Evolutionary conservation across 179 eudicot species (phyloP), one percentile per base, ranked within the genome.

Genomic region (Silene noctiflora): DNA sequence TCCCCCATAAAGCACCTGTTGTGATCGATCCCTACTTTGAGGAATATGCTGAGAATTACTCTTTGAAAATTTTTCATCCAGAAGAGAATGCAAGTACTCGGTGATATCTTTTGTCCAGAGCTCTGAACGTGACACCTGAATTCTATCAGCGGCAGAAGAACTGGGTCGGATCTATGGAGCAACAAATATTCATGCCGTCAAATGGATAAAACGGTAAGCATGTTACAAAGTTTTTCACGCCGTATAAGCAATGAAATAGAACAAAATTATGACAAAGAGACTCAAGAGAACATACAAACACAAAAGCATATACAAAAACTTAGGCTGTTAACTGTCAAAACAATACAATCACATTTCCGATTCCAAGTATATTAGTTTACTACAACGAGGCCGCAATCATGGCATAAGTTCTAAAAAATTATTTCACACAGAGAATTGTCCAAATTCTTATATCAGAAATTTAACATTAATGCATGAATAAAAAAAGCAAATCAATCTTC

Each of bases 41-140:
- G 80, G 64, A 66, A 71, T 74, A 62, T 88, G 80, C 69, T 84
- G 89, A 83, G 88, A 63, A 76, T 73, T 85, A 71, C 81, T 86
- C 82, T 72, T 89, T n/a, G 86, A 75, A 24, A 88, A 78, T 63
- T 86, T 85, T 64, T 96, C 99, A 81, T 94, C 97, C 82, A 96
- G 74, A 68, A 93, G 91, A 75, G 72, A 60, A 79, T 93, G 97
- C 86, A 96, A 84, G 84, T 93, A 93, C 48, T 94, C 99, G 69
- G 86, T 87, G 77, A 93, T 72, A 84, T 96, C 99, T 82, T 87
- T 96, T 21, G 99, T 93, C 98, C 99, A 96, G 78, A 88, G 98
- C 83, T 93, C 98, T 33, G 96, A 80, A 61, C 98, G 94, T 10
- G 98, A 78, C 73, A 89, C 59, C 72, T 88, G 92, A 76, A 79